Evolutionary conservation across 495 filamentous ascomycete species (phyloP).

Genomic region (Hypoxylon fragiforme): DNA sequence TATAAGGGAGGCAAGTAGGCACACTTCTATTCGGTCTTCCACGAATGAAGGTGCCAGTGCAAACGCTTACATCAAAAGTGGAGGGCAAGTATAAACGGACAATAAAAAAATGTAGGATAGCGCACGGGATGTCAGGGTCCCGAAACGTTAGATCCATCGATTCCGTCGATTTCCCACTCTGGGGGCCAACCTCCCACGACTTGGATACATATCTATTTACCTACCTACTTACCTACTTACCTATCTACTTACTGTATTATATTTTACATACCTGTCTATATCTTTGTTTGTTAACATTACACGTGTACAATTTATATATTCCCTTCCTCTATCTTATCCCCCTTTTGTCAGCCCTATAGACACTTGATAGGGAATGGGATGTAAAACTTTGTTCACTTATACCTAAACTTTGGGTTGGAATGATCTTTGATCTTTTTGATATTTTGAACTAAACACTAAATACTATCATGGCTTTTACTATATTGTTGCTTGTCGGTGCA

Average conservation of each 20-base stretch:
- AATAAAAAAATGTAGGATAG: slow-evolving; percentile 14
- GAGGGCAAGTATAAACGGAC: not conserved
- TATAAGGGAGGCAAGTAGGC: too few relatives aligned
- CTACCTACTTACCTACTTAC: too few relatives aligned
- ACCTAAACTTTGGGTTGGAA: too few relatives aligned
- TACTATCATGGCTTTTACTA: slow-evolving; percentile 6
- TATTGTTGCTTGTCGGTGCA: slow-evolving; percentile 21
- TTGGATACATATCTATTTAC: slow-evolving; percentile 16
- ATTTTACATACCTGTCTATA: too few relatives aligned
- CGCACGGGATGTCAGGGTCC: slow-evolving; percentile 27
- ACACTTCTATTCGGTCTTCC: too few relatives aligned
- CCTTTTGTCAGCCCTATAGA: not conserved
- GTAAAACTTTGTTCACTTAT: not conserved
- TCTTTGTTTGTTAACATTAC: too few relatives aligned
- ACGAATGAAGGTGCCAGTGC: not conserved
- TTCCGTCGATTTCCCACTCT: not conserved
- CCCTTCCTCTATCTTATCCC: too few relatives aligned
- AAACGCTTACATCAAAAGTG: not conserved
- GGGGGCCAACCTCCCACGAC: not conserved
- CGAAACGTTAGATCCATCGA: slow-evolving; percentile 29
- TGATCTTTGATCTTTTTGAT: too few relatives aligned
- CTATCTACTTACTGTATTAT: too few relatives aligned
- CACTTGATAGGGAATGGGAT: not conserved
- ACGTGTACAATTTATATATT: too few relatives aligned
- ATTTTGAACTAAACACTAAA: not conserved